Percentiles rank a stretch among this genome's conserved stretches.
phyloP scores from a whole-genome alignment of 2,329 filamentous ascomycete genomes.

The Dothiorella sarmentorum region DNA sequence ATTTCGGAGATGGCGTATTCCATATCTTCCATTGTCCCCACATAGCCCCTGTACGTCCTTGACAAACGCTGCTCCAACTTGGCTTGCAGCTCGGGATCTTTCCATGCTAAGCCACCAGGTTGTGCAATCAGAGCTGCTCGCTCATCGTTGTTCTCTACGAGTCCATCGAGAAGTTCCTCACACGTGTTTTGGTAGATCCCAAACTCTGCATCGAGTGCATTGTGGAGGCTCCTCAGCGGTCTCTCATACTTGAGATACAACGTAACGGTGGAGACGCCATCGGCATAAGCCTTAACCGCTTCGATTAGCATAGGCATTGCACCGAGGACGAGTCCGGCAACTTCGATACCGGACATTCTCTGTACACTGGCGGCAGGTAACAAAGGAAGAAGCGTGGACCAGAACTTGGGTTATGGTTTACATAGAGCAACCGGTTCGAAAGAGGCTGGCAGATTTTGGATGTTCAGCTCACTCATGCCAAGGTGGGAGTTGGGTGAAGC shows the following conservation, averaged over 20 bases:
- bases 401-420: no score
- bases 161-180: slow-evolving; percentile 25
- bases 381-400: no score
- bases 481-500: no score
- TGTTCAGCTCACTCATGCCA: no score
- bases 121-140: slow-evolving; percentile 25
- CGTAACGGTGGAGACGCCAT: slow-evolving; percentile 31
- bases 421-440: no score
- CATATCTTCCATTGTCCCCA: neutral
- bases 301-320: slow-evolving; percentile 30
- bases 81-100: slow-evolving; percentile 18
- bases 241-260: slow-evolving; percentile 26
- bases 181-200: slow-evolving; percentile 30
- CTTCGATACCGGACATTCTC: slow-evolving; percentile 27
- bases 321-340: slow-evolving; percentile 28
- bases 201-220: slow-evolving; percentile 25
- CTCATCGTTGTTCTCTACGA: slow-evolving; percentile 23
- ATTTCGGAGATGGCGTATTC: neutral
- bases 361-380: no score
- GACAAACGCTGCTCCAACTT: neutral
- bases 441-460: no score
- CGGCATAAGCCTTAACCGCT: slow-evolving; percentile 32
- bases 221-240: slow-evolving; percentile 25
- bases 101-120: slow-evolving; percentile 25
- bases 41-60: neutral